A percentile compares a stretch with the other conserved stretches of the same genome.
Conservation (phyloP, 2,329 filamentous ascomycete genomes). For the Waltergamsia citrina region DNA sequence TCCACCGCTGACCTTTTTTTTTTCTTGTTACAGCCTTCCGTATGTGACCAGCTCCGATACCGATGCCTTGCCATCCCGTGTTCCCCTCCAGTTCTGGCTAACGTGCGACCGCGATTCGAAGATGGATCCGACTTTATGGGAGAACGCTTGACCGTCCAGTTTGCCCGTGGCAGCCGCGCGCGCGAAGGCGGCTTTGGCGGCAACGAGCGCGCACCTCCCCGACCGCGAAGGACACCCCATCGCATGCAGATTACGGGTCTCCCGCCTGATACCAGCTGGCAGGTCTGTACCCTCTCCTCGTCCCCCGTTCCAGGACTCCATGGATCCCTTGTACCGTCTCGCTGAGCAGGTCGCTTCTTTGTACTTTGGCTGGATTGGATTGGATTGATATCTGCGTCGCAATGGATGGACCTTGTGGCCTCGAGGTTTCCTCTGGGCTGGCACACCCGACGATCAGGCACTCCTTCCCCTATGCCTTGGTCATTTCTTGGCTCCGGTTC, state of each 20-base stretch:
- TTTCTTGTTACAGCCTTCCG: constrained; percentile 47
- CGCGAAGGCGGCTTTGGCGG: constrained; percentile 33
- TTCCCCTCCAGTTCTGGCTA: constrained; percentile 9
- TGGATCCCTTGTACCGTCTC: constrained; percentile 19
- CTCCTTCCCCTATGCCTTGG: constrained; percentile 2
- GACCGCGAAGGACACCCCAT: constrained; percentile 87
- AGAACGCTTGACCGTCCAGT: constrained; percentile 94
- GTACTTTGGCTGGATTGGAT: background rate
- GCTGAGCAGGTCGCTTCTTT: constrained; percentile 14
- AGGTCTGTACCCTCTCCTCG: constrained; percentile 78
- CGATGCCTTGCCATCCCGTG: background rate
- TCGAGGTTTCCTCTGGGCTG: background rate
- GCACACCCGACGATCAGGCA: background rate
- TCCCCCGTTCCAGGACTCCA: constrained; percentile 40
- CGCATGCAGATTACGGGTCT: constrained; percentile 98
- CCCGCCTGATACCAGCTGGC: constrained; percentile 98
- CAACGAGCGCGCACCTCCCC: constrained; percentile 51
- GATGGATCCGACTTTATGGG: constrained; percentile 98
- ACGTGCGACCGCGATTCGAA: constrained; percentile 26
- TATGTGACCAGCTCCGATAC: constrained; percentile 42
- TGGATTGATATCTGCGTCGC: background rate
- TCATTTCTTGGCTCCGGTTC: constrained; percentile 15
- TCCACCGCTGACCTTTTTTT: too few species aligned
- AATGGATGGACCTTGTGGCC: constrained; percentile 1
- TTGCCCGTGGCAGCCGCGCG: constrained; percentile 74